A percentile compares a stretch with the other conserved stretches of the same genome.
Evolutionary conservation across 805 yeast genomes (phyloP).

Genomic region (Candida caryicola): DNA sequence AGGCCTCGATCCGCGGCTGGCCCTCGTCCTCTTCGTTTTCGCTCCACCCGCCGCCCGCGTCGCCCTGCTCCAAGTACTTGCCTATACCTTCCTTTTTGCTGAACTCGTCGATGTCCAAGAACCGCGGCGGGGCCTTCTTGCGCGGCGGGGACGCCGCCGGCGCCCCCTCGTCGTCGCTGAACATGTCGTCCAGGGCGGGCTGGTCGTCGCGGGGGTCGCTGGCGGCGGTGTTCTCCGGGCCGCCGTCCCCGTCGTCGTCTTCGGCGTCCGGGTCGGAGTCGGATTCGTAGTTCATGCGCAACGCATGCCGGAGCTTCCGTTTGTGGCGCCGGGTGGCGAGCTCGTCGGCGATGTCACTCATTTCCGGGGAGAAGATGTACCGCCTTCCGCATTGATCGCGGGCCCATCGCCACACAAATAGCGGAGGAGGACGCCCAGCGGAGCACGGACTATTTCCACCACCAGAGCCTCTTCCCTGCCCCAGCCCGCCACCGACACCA

Average conservation of each 20-base stretch:
- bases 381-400: not conserved
- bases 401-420: no score
- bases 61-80: slow-evolving; percentile 25
- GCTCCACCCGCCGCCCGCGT: slow-evolving; percentile 12
- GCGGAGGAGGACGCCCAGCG: no score
- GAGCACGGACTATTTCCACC: no score
- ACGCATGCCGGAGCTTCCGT: slow-evolving; percentile 13
- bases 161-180: slow-evolving; percentile 20
- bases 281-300: slow-evolving; percentile 22
- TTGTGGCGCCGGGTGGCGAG: slow-evolving; percentile 9
- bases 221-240: slow-evolving; percentile 4
- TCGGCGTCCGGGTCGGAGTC: slow-evolving; percentile 18
- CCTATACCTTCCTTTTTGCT: slow-evolving; percentile 21
- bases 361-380: not conserved
- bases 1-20: slow-evolving; percentile 56
- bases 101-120: slow-evolving; percentile 36
- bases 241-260: slow-evolving; percentile 6
- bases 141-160: slow-evolving; percentile 11
- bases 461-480: no score
- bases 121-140: slow-evolving; percentile 12
- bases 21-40: slow-evolving; percentile 11
- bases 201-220: slow-evolving; percentile 6
- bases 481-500: not conserved
- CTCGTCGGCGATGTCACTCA: not conserved
- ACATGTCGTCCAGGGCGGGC: slow-evolving; percentile 41